Conservation (phyloP, 495 filamentous ascomycete genomes). For the Sphaerosporella brunnea region DNA sequence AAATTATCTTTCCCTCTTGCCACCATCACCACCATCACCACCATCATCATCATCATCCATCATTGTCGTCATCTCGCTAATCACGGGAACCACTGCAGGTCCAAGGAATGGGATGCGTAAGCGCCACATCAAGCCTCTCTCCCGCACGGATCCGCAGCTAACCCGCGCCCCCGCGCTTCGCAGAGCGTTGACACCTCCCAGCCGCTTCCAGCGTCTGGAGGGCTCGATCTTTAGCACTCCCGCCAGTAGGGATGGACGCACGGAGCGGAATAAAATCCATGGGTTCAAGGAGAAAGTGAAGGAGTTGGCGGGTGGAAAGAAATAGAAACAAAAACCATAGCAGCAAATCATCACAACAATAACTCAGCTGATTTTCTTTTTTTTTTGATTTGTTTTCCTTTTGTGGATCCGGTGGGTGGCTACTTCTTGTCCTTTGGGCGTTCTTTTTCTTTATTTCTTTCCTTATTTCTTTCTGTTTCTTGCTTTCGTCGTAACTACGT, state of each 20-base stretch:
- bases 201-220: conserved; percentile 19
- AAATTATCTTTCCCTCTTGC: background rate
- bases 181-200: conserved; percentile 15
- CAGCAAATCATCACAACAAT: too few species aligned
- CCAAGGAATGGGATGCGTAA: conserved; percentile 11
- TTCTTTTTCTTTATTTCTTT: too few species aligned
- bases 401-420: too few species aligned
- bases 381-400: too few species aligned
- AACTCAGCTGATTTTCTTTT: too few species aligned
- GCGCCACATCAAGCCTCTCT: conserved; percentile 12
- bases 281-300: conserved; percentile 25
- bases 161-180: too few species aligned
- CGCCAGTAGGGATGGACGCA: conserved; percentile 16
- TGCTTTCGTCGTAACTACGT: too few species aligned
- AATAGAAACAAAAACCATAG: too few species aligned
- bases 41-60: background rate
- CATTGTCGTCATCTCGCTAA: conserved; percentile 1
- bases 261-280: conserved; percentile 23
- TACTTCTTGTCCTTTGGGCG: too few species aligned
- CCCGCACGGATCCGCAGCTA: conserved; percentile 18
- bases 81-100: conserved; percentile 6
- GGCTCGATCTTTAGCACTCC: conserved; percentile 24
- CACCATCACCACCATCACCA: background rate
- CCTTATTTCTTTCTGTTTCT: too few species aligned
- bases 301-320: conserved; percentile 20